Evolutionary conservation across 225 moss, liverwort and hornwort genomes (phyloP).

Genomic region (Climacium dendroides): DNA sequence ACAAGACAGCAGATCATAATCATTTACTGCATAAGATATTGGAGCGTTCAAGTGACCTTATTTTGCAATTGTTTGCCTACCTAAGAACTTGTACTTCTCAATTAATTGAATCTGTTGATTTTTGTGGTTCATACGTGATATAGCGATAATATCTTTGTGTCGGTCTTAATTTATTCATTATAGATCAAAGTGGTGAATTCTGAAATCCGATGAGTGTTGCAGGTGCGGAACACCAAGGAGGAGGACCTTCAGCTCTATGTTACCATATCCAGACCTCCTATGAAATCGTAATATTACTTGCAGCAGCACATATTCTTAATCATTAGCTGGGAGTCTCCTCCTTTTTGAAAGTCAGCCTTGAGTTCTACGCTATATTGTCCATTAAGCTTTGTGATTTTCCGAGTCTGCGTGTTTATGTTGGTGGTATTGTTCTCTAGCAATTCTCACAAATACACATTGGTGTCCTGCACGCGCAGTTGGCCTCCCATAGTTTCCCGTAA

Average conservation of each 20-base stretch:
- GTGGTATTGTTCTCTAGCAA: background rate
- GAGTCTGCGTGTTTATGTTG: background rate
- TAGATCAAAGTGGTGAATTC: background rate
- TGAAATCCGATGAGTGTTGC: background rate
- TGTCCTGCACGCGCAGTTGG: background rate
- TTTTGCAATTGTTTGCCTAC: background rate
- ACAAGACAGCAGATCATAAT: background rate
- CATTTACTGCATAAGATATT: background rate
- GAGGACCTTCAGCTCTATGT: background rate
- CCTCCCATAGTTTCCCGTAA: background rate
- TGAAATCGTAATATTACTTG: background rate
- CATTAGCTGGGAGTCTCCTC: background rate
- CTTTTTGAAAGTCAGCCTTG: background rate
- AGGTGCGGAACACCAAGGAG: constrained; percentile 5
- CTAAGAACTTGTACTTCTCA: background rate
- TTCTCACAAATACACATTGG: background rate
- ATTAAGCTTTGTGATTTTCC: background rate
- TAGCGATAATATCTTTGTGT: background rate
- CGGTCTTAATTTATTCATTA: background rate
- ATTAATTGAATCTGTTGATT: background rate
- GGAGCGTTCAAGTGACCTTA: background rate
- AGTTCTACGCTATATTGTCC: background rate
- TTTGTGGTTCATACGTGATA: background rate
- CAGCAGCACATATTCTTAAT: background rate
- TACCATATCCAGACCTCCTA: constrained; percentile 1